A percentile compares a stretch with the other conserved stretches of the same genome.
Conservation (phyloP, 2,329 filamentous ascomycete genomes). For the Polytolypa hystricis region DNA sequence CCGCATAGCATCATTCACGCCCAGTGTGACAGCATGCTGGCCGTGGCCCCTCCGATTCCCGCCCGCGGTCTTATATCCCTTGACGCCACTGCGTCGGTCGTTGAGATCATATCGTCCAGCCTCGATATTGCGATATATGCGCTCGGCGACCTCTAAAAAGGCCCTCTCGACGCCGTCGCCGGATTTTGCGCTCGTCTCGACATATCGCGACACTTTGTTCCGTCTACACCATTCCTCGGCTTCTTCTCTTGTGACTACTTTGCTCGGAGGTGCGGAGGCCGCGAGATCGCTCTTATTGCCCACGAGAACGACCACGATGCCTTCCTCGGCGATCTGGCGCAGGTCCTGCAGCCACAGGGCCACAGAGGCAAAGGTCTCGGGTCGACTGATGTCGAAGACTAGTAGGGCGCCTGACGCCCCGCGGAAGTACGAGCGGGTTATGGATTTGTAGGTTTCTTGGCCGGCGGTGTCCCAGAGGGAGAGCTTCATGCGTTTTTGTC, state of each 20-base stretch:
- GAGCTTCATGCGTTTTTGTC: constrained; percentile 81
- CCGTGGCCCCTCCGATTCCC: constrained; percentile 21
- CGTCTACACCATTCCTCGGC: constrained; percentile 78
- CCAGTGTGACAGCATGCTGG: constrained; percentile 30
- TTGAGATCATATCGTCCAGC: constrained; percentile 90
- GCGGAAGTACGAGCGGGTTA: constrained; percentile 87
- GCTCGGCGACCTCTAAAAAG: constrained; percentile 84
- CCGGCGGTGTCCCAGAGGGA: constrained; percentile 93
- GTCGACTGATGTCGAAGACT: constrained; percentile 87
- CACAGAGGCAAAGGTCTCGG: constrained; percentile 73
- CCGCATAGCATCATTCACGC: constrained; percentile 38
- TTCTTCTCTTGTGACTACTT: constrained; percentile 59
- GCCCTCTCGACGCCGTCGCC: constrained; percentile 89
- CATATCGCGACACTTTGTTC: constrained; percentile 84
- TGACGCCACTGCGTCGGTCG: constrained; percentile 83
- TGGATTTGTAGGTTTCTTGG: constrained; percentile 94
- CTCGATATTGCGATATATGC: constrained; percentile 95
- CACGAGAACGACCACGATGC: constrained; percentile 87
- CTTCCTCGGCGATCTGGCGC: constrained; percentile 85
- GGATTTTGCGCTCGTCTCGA: constrained; percentile 92
- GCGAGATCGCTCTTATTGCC: constrained; percentile 90
- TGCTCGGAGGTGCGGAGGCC: constrained; percentile 31
- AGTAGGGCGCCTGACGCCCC: constrained; percentile 68
- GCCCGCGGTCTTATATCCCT: constrained; percentile 42
- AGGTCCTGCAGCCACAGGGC: constrained; percentile 92